phyloP scores from a whole-genome alignment of 495 filamentous ascomycete species.

The Pyrenopolyporus hunteri region DNA sequence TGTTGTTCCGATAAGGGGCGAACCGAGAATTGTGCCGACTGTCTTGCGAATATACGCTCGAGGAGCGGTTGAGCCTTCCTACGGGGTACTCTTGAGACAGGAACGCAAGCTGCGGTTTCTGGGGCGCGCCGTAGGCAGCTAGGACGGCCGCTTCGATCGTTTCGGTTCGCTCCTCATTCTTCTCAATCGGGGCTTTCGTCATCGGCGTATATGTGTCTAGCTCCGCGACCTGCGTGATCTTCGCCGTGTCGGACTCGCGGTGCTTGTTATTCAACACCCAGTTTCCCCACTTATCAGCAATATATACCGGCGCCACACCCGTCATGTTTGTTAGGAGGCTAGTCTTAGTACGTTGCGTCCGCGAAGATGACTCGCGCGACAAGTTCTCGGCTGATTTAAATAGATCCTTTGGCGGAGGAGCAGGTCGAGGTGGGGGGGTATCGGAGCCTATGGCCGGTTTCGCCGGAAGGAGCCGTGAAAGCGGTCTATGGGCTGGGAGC shows the following conservation, averaged over 20 bases:
- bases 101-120: slow-evolving; percentile 25
- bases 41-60: slow-evolving; percentile 41
- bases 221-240: slow-evolving; percentile 29
- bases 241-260: slow-evolving; percentile 25
- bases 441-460: slow-evolving; percentile 24
- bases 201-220: slow-evolving; percentile 48
- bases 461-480: slow-evolving; percentile 21
- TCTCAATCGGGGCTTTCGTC: slow-evolving; percentile 50
- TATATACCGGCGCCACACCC: slow-evolving; percentile 50
- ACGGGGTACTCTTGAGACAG: slow-evolving; percentile 17
- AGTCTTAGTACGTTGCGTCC: slow-evolving; percentile 37
- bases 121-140: slow-evolving; percentile 19
- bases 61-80: slow-evolving; percentile 24
- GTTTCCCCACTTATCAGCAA: slow-evolving; percentile 54
- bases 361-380: slow-evolving; percentile 15
- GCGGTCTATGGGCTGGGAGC: slow-evolving; percentile 6
- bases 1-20: slow-evolving; percentile 14
- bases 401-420: slow-evolving; percentile 10
- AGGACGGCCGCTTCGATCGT: slow-evolving; percentile 39
- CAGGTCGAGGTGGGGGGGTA: slow-evolving; percentile 27
- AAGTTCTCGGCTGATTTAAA: slow-evolving; percentile 40
- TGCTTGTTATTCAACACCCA: slow-evolving; percentile 49
- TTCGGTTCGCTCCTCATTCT: slow-evolving; percentile 39
- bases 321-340: slow-evolving; percentile 56
- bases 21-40: slow-evolving; percentile 19